These are phyloP conservation scores for Tieghemostelium lacteum DNA, from an alignment of 78 protist genomes.

Conservation along the genomic window DNA sequence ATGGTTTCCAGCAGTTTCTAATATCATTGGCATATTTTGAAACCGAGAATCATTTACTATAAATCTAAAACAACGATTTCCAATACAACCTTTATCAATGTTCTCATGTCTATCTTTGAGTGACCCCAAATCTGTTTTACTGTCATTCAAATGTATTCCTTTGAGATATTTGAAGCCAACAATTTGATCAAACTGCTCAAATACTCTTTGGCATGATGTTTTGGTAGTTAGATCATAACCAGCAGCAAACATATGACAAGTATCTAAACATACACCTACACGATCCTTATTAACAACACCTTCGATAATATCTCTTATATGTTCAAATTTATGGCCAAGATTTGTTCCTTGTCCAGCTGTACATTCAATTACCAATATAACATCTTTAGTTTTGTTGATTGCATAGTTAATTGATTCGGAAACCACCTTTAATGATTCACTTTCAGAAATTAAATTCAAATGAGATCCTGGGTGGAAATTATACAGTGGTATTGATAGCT, in stretches of 20 bases:
- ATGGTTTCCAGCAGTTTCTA: conserved; percentile 70
- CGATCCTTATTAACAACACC: conserved; percentile 59
- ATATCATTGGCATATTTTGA: conserved; percentile 64
- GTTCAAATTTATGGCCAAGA: conserved; percentile 78
- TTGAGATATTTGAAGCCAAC: conserved; percentile 75
- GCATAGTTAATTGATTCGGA: conserved; percentile 42
- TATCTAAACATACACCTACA: conserved; percentile 88
- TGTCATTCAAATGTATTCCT: conserved; percentile 83
- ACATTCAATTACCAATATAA: conserved; percentile 60
- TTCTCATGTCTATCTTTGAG: conserved; percentile 78
- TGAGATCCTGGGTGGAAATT: conserved; percentile 87
- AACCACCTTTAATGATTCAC: conserved; percentile 34
- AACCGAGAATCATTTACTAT: conserved; percentile 77
- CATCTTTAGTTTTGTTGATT: conserved; percentile 15
- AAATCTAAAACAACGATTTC: conserved; percentile 21
- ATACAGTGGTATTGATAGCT: conserved; percentile 34
- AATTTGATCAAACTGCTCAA: conserved; percentile 71
- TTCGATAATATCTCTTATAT: conserved; percentile 55
- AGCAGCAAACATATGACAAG: conserved; percentile 87
- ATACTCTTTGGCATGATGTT: conserved; percentile 11
- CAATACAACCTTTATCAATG: conserved; percentile 68
- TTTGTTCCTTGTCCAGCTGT: conserved; percentile 68
- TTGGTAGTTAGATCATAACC: conserved; percentile 74
- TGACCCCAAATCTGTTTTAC: conserved; percentile 31
- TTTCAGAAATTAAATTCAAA: conserved; percentile 9